phyloP scores from a whole-genome alignment of 495 filamentous ascomycete genomes.

The Bryoglossum gracile region DNA sequence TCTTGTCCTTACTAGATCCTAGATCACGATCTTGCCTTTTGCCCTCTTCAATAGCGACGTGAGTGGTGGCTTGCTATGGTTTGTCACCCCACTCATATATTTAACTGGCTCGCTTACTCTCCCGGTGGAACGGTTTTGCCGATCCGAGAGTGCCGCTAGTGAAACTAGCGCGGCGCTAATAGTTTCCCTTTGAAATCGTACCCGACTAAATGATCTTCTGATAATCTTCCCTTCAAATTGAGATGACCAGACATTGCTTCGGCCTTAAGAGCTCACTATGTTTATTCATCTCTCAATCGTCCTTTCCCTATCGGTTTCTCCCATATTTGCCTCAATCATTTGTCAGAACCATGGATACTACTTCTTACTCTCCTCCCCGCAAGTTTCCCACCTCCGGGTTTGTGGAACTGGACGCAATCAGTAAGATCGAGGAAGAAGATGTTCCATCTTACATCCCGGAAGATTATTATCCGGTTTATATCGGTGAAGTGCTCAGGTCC shows the following conservation, averaged over 20 bases:
- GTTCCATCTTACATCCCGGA: slow-evolving; percentile 35
- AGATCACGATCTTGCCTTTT: too few relatives aligned
- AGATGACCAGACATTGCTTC: slow-evolving; percentile 16
- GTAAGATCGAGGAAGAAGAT: slow-evolving; percentile 39
- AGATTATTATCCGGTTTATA: slow-evolving; percentile 42
- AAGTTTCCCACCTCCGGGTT: slow-evolving; percentile 23
- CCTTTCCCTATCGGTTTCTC: slow-evolving; percentile 12
- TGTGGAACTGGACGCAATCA: slow-evolving; percentile 13
- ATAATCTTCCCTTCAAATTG: slow-evolving; percentile 18
- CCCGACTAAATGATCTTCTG: slow-evolving; percentile 18
- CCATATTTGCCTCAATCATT: slow-evolving; percentile 21
- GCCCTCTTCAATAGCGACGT: too few relatives aligned
- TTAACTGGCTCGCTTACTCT: too few relatives aligned
- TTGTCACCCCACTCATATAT: too few relatives aligned
- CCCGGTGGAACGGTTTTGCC: too few relatives aligned
- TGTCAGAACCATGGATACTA: slow-evolving; percentile 18
- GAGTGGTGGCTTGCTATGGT: too few relatives aligned
- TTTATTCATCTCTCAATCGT: slow-evolving; percentile 18
- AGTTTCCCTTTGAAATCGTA: too few relatives aligned
- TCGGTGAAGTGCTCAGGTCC: slow-evolving; percentile 40
- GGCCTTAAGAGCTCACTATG: slow-evolving; percentile 14
- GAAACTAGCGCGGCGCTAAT: too few relatives aligned
- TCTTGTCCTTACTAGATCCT: too few relatives aligned
- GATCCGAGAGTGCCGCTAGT: too few relatives aligned
- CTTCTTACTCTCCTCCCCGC: slow-evolving; percentile 18